These are phyloP conservation scores for Abrus precatorius DNA, from an alignment of 306 rosid species.

Conservation along the genomic window DNA sequence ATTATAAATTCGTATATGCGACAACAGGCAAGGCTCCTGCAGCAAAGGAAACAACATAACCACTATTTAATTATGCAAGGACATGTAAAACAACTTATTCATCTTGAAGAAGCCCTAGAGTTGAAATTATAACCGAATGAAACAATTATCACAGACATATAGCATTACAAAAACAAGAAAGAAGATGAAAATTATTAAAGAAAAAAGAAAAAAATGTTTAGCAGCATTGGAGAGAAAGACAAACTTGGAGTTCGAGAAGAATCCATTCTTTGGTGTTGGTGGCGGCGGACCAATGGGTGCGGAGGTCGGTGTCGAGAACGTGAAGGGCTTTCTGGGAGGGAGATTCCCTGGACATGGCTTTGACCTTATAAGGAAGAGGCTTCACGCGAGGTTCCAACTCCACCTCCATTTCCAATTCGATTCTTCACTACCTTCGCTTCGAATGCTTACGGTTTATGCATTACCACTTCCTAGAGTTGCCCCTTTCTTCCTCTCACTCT, in stretches of 20 bases:
- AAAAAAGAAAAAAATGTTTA: background rate
- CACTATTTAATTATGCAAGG: slow-evolving; percentile 21
- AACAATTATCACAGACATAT: background rate
- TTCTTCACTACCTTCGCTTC: no score
- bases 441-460: no score
- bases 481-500: no score
- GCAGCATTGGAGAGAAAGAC: background rate
- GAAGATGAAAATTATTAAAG: background rate
- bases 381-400: slow-evolving; percentile 85
- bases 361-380: slow-evolving; percentile 77
- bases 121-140: background rate
- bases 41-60: slow-evolving; percentile 18
- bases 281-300: slow-evolving; percentile 95
- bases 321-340: slow-evolving; percentile 82
- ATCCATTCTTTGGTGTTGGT: slow-evolving; percentile 98
- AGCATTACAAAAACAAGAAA: background rate
- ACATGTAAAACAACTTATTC: background rate
- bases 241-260: slow-evolving; percentile 81
- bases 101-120: background rate
- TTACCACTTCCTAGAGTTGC: no score
- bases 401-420: slow-evolving; percentile 61
- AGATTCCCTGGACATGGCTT: slow-evolving; percentile 87
- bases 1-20: slow-evolving; percentile 88
- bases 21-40: slow-evolving; percentile 89
- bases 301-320: slow-evolving; percentile 93